These are phyloP conservation scores for Solanum dulcamara DNA, from an alignment of 257 asterid species.

Conservation along the genomic window DNA sequence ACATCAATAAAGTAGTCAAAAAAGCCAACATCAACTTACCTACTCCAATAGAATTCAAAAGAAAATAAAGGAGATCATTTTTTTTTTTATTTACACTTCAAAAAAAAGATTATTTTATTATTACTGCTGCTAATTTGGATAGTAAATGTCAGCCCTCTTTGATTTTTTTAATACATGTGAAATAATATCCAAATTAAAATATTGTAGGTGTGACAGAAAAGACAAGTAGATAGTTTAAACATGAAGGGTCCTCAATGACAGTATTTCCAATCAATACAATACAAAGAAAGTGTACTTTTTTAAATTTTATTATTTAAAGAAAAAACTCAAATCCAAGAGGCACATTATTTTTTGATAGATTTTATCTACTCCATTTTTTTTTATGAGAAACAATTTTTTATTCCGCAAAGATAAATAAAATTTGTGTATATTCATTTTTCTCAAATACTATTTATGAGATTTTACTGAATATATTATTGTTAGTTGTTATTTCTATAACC, in stretches of 20 bases:
- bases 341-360: neutral
- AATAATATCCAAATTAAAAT: neutral
- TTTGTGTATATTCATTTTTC: rapidly evolving
- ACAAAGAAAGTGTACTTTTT: neutral
- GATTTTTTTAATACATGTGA: neutral
- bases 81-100: neutral
- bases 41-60: neutral
- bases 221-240: neutral
- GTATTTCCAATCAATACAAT: slow-evolving; percentile 1
- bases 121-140: neutral
- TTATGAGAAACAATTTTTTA: neutral
- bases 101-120: neutral
- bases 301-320: neutral
- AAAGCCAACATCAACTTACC: neutral
- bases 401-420: rapidly evolving
- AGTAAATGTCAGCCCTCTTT: neutral
- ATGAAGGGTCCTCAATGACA: neutral
- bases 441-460: rapidly evolving
- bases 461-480: neutral
- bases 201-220: neutral
- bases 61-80: neutral
- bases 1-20: neutral
- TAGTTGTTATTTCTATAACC: neutral
- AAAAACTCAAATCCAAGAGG: neutral
- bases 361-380: neutral